Conservation (phyloP, 495 filamentous ascomycete genomes). For the Penicillium crystallinum region DNA sequence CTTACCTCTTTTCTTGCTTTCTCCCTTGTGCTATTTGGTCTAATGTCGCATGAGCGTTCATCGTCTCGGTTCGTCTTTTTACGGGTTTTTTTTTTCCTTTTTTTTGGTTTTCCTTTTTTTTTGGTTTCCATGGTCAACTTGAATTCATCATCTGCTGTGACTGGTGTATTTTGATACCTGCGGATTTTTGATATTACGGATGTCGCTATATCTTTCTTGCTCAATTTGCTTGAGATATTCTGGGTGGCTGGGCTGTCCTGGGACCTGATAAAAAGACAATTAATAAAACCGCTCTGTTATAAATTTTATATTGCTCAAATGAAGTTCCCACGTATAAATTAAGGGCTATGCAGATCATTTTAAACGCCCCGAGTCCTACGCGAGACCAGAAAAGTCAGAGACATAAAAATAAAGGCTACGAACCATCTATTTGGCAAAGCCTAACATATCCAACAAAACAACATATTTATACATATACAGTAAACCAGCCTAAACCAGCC, state of each 20-base stretch:
- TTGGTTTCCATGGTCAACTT: not conserved
- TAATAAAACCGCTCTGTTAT: not conserved
- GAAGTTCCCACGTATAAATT: not conserved
- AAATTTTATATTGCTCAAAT: no score
- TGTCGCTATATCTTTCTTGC: not conserved
- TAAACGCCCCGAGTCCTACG: no score
- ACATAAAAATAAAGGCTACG: not conserved
- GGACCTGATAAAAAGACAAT: not conserved
- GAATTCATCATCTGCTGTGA: not conserved
- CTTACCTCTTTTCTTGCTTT: not conserved
- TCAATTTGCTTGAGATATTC: not conserved
- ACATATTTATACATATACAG: slow-evolving; percentile 24
- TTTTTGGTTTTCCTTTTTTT: no score
- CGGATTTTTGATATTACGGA: not conserved
- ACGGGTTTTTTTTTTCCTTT: not conserved
- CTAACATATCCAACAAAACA: slow-evolving; percentile 11
- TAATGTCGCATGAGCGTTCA: not conserved
- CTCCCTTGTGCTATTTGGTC: not conserved
- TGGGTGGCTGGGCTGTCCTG: not conserved
- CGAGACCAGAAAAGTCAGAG: not conserved
- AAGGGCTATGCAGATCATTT: not conserved
- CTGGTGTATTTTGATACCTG: not conserved
- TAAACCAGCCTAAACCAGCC: slow-evolving; percentile 1
- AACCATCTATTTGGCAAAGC: slow-evolving; percentile 2
- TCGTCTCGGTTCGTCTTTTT: not conserved